These are phyloP conservation scores for Candolleomyces eurysporus DNA, from an alignment of 768 basidiomycete species.

Conservation along the genomic window DNA sequence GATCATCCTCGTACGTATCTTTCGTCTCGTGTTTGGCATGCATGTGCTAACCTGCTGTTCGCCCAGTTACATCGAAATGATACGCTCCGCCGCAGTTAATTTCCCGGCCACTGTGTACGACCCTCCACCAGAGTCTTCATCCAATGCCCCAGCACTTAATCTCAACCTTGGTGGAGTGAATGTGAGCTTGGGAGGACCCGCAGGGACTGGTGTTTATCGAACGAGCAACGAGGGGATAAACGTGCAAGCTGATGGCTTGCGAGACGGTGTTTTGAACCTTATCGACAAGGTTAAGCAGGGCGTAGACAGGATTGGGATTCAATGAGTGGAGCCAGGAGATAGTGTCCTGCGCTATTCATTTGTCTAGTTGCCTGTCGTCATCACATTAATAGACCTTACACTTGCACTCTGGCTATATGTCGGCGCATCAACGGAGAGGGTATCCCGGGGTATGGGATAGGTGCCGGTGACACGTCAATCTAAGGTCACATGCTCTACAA, in stretches of 20 bases:
- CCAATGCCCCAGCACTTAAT: constrained; percentile 78
- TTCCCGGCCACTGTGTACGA: constrained; percentile 70
- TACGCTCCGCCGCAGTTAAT: constrained; percentile 63
- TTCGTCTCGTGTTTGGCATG: neutral
- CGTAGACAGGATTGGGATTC: constrained; percentile 61
- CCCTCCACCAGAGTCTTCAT: constrained; percentile 71
- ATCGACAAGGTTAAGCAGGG: constrained; percentile 89
- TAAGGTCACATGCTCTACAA: constrained; percentile 26
- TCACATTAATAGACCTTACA: neutral
- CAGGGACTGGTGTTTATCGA: constrained; percentile 82
- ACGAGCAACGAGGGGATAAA: constrained; percentile 70
- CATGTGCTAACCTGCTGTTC: constrained; percentile 8
- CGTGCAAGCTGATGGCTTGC: constrained; percentile 82
- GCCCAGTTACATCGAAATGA: constrained; percentile 83
- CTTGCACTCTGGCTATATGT: constrained; percentile 22
- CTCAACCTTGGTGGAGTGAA: constrained; percentile 91
- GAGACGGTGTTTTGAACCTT: constrained; percentile 85
- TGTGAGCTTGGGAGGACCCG: constrained; percentile 87
- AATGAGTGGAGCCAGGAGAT: constrained; percentile 22
- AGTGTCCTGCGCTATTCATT: constrained; percentile 6
- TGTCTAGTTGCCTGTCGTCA: neutral
- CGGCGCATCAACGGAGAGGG: constrained; percentile 14
- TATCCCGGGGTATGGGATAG: constrained; percentile 22
- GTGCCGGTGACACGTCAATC: constrained; percentile 37
- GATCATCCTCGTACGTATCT: constrained; percentile 75